These are phyloP conservation scores for Stemphylium vesicarium DNA, from an alignment of 2,329 filamentous ascomycete species.

Conservation along the genomic window DNA sequence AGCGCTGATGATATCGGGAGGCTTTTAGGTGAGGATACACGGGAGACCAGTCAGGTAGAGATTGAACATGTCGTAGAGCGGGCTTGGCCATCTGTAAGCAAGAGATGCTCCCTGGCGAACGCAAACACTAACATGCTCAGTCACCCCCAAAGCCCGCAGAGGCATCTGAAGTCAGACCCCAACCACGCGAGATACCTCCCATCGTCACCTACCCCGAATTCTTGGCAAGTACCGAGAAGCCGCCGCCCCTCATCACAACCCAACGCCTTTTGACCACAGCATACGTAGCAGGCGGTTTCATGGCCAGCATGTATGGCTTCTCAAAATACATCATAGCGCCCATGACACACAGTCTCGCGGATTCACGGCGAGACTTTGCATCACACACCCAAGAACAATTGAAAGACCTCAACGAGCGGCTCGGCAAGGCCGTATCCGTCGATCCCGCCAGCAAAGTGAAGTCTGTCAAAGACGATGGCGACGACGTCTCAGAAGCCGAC, in stretches of 20 bases:
- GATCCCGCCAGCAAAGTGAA: slow-evolving; percentile 56
- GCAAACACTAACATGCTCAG: slow-evolving; percentile 22
- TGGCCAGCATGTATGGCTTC: slow-evolving; percentile 69
- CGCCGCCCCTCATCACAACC: slow-evolving; percentile 65
- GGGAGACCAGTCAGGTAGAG: slow-evolving; percentile 19
- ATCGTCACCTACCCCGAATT: slow-evolving; percentile 74
- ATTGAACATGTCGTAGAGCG: slow-evolving; percentile 32
- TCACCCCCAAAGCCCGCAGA: slow-evolving; percentile 22
- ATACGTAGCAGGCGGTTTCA: slow-evolving; percentile 63
- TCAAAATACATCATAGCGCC: slow-evolving; percentile 71
- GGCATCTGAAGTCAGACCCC: slow-evolving; percentile 20
- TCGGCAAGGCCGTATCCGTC: slow-evolving; percentile 67
- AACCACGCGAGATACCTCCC: slow-evolving; percentile 58
- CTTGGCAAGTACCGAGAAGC: slow-evolving; percentile 63
- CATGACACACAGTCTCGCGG: slow-evolving; percentile 62
- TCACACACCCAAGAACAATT: slow-evolving; percentile 60
- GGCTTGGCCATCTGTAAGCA: slow-evolving; percentile 39
- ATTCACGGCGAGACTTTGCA: slow-evolving; percentile 64
- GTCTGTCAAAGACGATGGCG: slow-evolving; percentile 36
- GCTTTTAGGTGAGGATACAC: slow-evolving; percentile 58
- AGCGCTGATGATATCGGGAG: slow-evolving; percentile 69
- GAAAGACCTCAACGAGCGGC: slow-evolving; percentile 61
- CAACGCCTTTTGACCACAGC: slow-evolving; percentile 62
- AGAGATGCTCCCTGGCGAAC: neutral
- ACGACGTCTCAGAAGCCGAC: slow-evolving; percentile 56